phyloP scores from a whole-genome alignment of 2,329 filamentous ascomycete species.

The Plectosphaerella cucumerina region DNA sequence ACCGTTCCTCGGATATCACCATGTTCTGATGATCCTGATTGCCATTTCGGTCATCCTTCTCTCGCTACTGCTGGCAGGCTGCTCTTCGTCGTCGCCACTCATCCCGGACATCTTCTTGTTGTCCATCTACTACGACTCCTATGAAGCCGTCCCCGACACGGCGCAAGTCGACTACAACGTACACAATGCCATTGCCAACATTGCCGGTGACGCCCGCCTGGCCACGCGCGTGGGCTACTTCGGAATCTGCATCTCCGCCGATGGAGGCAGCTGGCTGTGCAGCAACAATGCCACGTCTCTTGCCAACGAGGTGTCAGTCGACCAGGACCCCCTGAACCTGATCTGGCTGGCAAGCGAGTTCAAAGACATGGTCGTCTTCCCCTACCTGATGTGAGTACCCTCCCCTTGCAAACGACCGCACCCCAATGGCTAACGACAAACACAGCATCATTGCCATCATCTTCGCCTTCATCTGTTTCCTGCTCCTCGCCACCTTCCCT shows the following conservation, averaged over 20 bases:
- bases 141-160: constrained; percentile 76
- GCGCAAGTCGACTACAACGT: constrained; percentile 89
- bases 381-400: constrained; percentile 77
- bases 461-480: constrained; percentile 92
- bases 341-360: constrained; percentile 97
- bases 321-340: constrained; percentile 93
- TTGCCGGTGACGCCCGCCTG: constrained; percentile 77
- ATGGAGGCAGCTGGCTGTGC: constrained; percentile 88
- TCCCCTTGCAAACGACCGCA: background rate
- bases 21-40: constrained; percentile 97
- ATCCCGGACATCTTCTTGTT: constrained; percentile 97
- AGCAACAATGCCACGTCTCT: constrained; percentile 95
- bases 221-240: constrained; percentile 97
- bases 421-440: constrained; percentile 8
- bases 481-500: constrained; percentile 93
- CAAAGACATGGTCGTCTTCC: constrained; percentile 98
- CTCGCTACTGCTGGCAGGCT: constrained; percentile 89
- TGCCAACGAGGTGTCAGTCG: constrained; percentile 81
- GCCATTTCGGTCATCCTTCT: constrained; percentile 89
- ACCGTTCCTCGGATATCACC: constrained; percentile 68
- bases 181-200: constrained; percentile 80
- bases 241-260: constrained; percentile 91
- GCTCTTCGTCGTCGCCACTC: constrained; percentile 90
- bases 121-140: constrained; percentile 92
- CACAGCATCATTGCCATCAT: constrained; percentile 91